Conservation (phyloP, 2,329 filamentous ascomycete genomes). For the Tolypocladium tundrense region DNA sequence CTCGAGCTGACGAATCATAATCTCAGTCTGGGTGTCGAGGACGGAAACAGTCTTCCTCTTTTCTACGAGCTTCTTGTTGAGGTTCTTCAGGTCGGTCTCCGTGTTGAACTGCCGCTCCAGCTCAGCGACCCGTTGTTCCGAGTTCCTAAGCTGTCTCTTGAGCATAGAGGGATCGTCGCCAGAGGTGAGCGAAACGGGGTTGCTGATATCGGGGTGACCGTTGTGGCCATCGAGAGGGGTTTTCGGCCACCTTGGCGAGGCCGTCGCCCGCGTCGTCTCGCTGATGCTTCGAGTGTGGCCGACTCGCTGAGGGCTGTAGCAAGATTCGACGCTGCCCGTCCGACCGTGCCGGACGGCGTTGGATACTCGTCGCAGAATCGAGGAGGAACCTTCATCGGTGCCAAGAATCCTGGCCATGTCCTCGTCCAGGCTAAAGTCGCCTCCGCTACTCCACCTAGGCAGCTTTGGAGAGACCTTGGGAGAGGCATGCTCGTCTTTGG, state of each 20-base stretch:
- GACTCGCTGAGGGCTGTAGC: conserved; percentile 27
- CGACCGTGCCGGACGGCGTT: conserved; percentile 90
- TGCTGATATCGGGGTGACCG: conserved; percentile 52
- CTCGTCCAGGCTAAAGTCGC: conserved; percentile 89
- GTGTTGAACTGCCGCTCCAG: conserved; percentile 67
- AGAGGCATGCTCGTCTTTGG: conserved; percentile 27
- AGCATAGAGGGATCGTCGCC: conserved; percentile 54
- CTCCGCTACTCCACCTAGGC: conserved; percentile 66
- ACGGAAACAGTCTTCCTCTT: conserved; percentile 95
- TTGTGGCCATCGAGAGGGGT: conserved; percentile 52
- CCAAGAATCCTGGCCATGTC: conserved; percentile 86
- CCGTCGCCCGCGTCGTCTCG: conserved; percentile 53
- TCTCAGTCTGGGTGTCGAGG: conserved; percentile 86
- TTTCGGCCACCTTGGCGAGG: conserved; percentile 60
- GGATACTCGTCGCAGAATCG: conserved; percentile 78
- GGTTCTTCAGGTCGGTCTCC: conserved; percentile 57
- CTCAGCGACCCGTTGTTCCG: conserved; percentile 77
- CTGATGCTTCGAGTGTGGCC: conserved; percentile 54
- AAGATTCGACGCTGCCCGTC: conserved; percentile 65
- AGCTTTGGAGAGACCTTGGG: conserved; percentile 54
- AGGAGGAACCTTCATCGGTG: conserved; percentile 65
- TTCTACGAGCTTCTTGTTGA: conserved; percentile 80
- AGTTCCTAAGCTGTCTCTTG: conserved; percentile 67
- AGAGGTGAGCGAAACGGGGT: conserved; percentile 55
- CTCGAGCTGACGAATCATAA: conserved; percentile 87